These are phyloP conservation scores for Pyrenula aspistea DNA, from an alignment of 495 filamentous ascomycete genomes.

Conservation along the genomic window DNA sequence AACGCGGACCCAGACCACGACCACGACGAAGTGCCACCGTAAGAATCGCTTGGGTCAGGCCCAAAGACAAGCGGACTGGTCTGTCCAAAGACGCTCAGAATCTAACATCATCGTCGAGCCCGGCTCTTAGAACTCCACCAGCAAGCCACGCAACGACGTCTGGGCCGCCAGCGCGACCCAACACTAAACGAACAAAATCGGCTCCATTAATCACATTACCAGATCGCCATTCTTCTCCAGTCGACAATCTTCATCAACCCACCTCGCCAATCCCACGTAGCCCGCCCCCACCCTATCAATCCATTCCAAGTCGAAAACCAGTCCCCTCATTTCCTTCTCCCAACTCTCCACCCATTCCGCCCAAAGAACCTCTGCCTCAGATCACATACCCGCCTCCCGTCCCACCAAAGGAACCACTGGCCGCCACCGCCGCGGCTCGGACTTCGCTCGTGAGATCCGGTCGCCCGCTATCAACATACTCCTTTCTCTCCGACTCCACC, in stretches of 20 bases:
- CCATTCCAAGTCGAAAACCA: background rate
- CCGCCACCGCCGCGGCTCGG: background rate
- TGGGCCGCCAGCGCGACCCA: background rate
- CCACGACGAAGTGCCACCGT: background rate
- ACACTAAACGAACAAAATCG: background rate
- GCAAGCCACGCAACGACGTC: background rate
- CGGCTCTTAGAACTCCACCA: background rate
- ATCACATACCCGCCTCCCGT: background rate
- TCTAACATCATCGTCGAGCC: too few relatives aligned
- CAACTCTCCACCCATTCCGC: background rate
- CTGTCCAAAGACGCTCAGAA: too few relatives aligned
- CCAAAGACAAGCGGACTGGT: background rate
- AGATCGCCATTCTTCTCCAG: too few relatives aligned
- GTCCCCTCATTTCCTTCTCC: background rate
- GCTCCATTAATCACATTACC: background rate
- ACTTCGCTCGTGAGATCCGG: background rate
- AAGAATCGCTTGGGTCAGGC: background rate
- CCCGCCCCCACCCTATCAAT: background rate
- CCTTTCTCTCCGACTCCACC: background rate
- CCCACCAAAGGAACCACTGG: background rate
- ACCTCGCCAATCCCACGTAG: too few relatives aligned
- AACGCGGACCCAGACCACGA: background rate
- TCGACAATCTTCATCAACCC: too few relatives aligned
- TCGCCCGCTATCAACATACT: background rate
- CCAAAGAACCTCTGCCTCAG: background rate